phyloP scores from a whole-genome alignment of 2,329 filamentous ascomycete species.

The Cladosporium halotolerans region DNA sequence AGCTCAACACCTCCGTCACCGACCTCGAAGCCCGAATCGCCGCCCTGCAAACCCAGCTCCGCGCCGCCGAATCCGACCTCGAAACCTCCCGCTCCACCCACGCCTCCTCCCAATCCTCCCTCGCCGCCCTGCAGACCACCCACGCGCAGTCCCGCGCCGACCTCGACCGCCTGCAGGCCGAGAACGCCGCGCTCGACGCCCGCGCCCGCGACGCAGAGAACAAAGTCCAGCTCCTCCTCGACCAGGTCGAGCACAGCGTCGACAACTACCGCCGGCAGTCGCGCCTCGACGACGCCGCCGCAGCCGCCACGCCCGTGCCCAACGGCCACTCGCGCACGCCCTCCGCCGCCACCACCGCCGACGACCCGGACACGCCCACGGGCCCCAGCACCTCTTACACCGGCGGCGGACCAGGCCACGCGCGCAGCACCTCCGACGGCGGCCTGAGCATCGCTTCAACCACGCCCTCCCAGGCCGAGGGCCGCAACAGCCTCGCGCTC shows the following conservation, averaged over 20 bases:
- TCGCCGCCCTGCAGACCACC: conserved; percentile 46
- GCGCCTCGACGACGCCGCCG: conserved; percentile 35
- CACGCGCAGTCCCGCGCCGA: conserved; percentile 52
- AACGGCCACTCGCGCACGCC: conserved; percentile 20
- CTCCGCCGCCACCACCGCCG: conserved; percentile 36
- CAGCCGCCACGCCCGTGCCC: conserved; percentile 22
- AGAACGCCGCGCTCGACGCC: conserved; percentile 74
- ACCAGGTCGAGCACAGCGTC: conserved; percentile 90
- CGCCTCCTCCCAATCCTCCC: conserved; percentile 34
- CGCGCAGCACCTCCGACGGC: conserved; percentile 55
- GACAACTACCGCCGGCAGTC: conserved; percentile 85
- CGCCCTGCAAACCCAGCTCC: conserved; percentile 63
- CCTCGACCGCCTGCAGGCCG: conserved; percentile 72
- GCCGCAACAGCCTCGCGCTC: conserved; percentile 43
- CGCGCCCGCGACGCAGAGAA: conserved; percentile 85
- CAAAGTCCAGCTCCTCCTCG: conserved; percentile 84
- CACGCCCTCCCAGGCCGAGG: conserved; percentile 16
- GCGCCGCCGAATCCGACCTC: conserved; percentile 60
- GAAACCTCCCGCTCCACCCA: conserved; percentile 55
- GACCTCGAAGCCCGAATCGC: conserved; percentile 67
- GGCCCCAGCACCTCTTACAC: conserved; percentile 44
- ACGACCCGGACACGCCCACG: conserved; percentile 3
- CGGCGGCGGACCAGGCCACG: conserved; percentile 29
- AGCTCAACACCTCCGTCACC: conserved; percentile 59
- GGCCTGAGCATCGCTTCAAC: conserved; percentile 51